phyloP scores from a whole-genome alignment of 2,329 filamentous ascomycete genomes.

The Fusarium setosum region DNA sequence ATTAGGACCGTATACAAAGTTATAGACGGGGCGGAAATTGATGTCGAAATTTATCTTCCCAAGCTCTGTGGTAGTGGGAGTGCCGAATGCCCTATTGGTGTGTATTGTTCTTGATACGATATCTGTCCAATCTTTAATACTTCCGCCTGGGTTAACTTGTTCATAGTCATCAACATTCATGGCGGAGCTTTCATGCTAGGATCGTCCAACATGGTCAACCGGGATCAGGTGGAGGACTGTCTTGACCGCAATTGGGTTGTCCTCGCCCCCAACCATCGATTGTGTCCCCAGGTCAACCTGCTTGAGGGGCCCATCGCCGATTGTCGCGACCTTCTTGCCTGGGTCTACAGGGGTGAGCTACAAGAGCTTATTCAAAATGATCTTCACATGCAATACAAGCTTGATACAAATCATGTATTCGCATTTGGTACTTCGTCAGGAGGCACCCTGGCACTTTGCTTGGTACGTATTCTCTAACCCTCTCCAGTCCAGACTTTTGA shows the following conservation, averaged over 20 bases:
- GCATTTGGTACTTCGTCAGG: constrained; percentile 52
- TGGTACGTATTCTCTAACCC: constrained; percentile 47
- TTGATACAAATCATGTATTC: constrained; percentile 46
- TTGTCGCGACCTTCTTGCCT: constrained; percentile 48
- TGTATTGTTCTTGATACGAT: no score
- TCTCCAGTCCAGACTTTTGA: not conserved
- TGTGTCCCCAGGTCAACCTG: constrained; percentile 50
- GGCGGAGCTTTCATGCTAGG: constrained; percentile 7
- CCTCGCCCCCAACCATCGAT: constrained; percentile 9
- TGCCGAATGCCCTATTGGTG: no score
- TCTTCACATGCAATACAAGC: constrained; percentile 16
- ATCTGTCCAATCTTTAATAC: no score
- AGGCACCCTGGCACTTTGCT: constrained; percentile 47
- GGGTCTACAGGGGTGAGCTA: constrained; percentile 48
- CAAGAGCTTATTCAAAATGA: constrained; percentile 30
- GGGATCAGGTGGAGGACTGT: not conserved
- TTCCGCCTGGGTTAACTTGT: not conserved
- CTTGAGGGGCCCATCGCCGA: constrained; percentile 48
- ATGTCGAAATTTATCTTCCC: no score
- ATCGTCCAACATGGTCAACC: constrained; percentile 5
- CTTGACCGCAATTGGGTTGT: constrained; percentile 1
- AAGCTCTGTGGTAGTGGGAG: no score
- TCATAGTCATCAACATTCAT: not conserved
- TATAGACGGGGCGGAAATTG: no score
- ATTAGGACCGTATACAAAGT: no score